Base-by-base conservation (phyloP, 768 basidiomycete species). In the Lenzites betulinus region DNA sequence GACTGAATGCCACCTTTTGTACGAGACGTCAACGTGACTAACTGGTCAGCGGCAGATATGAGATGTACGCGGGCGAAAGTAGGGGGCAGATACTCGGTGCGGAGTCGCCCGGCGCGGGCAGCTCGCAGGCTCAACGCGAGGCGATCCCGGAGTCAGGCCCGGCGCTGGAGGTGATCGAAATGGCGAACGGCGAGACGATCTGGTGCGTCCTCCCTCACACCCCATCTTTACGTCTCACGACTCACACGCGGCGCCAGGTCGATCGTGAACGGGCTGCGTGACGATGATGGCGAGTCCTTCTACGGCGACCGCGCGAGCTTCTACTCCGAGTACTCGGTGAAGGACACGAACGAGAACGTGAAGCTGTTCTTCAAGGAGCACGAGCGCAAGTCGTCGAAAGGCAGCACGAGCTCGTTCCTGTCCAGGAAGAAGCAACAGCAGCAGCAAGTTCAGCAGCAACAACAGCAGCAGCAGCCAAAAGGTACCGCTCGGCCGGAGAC, bases 111-210 rank as follows among this genome's bases (percentile, higher is more conserved):
- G 77, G 68, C 54, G 47, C 74, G 38, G 66, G 67, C 38, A 63
- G 67, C 71, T 79, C 76, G 6, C 80, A 78, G 30, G 52, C 46
- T 28, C 55, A 68, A 73, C 51, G 67, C 22, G 65, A 68, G 12
- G 50, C 38, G 39, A 61, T 73, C 67, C 41, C 71, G 23, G 69
- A 71, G 25, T 18, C 79, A 41, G 81, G 83, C 13, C 83, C 87
- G 49, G 91, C 87, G 4, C 76, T 93, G 30, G 90, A 94, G 73
- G 81, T 93, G 44, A 80, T 93, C 55, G 89, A 93, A 69, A 76
- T 92, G 67, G 89, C 90, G n/a, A 92, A 92, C 69, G 92, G 92
- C 23, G 87, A 93, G 70, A 91, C 89, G 8, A 86, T 94, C 61
- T 94, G 92, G 92, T 90, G 55, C 59, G 85, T 78, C 25, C 47